These are phyloP conservation scores for Tricholomella constricta DNA, from an alignment of 768 basidiomycete species.

Conservation along the genomic window DNA sequence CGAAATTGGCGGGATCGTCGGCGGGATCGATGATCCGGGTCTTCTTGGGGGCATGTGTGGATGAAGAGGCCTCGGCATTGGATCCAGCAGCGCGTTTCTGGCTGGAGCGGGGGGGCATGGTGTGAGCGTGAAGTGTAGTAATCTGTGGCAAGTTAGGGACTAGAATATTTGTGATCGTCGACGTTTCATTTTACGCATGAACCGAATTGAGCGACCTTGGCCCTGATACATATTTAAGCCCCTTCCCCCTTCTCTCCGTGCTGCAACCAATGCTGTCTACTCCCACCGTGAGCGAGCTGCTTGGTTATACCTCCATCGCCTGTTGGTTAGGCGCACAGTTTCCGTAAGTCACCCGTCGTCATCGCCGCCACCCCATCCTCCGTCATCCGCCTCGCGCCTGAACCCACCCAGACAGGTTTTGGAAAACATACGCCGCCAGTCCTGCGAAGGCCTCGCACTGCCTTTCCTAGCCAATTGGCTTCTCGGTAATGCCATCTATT, in stretches of 20 bases:
- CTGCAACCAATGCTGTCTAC: constrained; percentile 27
- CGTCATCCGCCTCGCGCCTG: not conserved
- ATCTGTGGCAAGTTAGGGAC: not conserved
- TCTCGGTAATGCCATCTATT: constrained; percentile 56
- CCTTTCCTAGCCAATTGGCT: constrained; percentile 96
- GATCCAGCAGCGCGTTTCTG: constrained; percentile 38
- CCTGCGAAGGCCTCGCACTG: constrained; percentile 88
- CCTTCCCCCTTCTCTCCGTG: constrained; percentile 18
- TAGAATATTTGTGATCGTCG: too few species aligned
- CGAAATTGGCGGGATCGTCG: constrained; percentile 76
- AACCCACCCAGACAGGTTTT: constrained; percentile 67
- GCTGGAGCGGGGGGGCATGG: constrained; percentile 34
- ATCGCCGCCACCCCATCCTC: not conserved
- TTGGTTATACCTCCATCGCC: constrained; percentile 71
- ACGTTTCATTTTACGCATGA: constrained; percentile 2
- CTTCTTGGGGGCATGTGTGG: constrained; percentile 54
- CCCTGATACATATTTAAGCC: constrained; percentile 6
- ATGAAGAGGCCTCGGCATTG: constrained; percentile 30
- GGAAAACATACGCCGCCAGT: constrained; percentile 73
- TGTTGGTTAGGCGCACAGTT: constrained; percentile 90
- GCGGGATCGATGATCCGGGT: constrained; percentile 77
- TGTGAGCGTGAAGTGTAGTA: not conserved
- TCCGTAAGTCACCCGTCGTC: constrained; percentile 59
- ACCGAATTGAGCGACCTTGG: constrained; percentile 6
- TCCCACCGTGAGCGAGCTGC: constrained; percentile 54